These are phyloP conservation scores for Globisporangium viniferum DNA, from an alignment of 352 stramenopile species.

Conservation along the genomic window DNA sequence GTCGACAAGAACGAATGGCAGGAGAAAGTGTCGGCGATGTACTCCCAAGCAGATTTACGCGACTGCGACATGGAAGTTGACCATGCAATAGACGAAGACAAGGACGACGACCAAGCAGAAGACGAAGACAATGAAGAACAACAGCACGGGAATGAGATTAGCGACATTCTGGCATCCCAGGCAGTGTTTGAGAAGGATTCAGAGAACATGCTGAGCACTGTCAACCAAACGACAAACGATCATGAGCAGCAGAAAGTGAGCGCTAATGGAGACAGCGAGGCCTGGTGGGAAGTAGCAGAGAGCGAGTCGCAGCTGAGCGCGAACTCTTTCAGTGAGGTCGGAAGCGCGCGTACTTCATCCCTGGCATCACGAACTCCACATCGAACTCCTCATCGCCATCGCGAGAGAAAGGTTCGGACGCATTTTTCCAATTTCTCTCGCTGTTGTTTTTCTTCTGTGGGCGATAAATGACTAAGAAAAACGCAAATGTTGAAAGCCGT, in stretches of 20 bases:
- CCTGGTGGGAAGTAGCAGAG: conserved; percentile 60
- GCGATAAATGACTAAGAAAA: neutral
- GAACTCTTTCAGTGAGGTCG: conserved; percentile 46
- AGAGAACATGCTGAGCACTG: neutral
- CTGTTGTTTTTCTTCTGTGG: neutral
- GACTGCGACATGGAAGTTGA: neutral
- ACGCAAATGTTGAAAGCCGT: conserved; percentile 4
- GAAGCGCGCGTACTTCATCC: conserved; percentile 30
- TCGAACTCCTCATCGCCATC: conserved; percentile 9
- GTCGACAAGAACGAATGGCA: conserved; percentile 22
- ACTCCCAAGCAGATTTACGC: conserved; percentile 15
- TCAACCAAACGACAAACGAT: neutral
- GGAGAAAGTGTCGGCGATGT: conserved; percentile 17
- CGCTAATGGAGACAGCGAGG: neutral
- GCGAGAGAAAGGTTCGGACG: conserved; percentile 7
- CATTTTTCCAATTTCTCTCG: conserved; percentile 14
- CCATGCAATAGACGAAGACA: conserved; percentile 17
- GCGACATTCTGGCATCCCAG: conserved; percentile 70
- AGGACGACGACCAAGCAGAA: conserved; percentile 19
- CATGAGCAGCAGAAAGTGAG: conserved; percentile 4
- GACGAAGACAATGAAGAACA: conserved; percentile 18
- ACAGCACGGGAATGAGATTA: conserved; percentile 41
- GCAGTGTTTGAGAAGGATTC: conserved; percentile 22
- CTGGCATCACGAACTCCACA: neutral
- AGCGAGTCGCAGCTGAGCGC: conserved; percentile 21